Evolutionary conservation across 1,139 yeast species (phyloP).

Genomic region (Suhomyces atakaporum): DNA sequence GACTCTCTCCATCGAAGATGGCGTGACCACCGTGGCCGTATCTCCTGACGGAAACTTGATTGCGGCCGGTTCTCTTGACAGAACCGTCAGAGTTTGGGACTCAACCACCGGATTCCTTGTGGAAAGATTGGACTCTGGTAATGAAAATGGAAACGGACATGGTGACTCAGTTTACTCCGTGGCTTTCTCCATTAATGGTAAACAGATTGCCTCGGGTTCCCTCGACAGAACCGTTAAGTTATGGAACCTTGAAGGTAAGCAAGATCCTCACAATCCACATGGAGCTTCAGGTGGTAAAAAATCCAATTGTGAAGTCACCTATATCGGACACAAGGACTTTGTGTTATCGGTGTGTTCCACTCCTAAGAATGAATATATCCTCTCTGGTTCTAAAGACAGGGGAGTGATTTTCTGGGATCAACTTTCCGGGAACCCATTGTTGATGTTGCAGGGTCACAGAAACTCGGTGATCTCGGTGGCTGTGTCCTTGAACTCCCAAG

Average conservation of each 20-base stretch:
- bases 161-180: conserved; percentile 96
- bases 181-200: conserved; percentile 89
- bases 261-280: conserved; percentile 46
- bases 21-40: conserved; percentile 96
- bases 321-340: conserved; percentile 95
- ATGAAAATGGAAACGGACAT: conserved; percentile 87
- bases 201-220: conserved; percentile 92
- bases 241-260: conserved; percentile 79
- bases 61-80: conserved; percentile 95
- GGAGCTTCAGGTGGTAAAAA: conserved; percentile 34
- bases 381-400: conserved; percentile 95
- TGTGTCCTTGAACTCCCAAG: conserved; percentile 74
- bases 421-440: conserved; percentile 83
- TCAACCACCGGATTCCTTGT: conserved; percentile 90
- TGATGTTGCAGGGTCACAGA: conserved; percentile 96
- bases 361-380: conserved; percentile 87
- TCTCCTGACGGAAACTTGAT: conserved; percentile 93
- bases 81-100: conserved; percentile 97
- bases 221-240: conserved; percentile 94
- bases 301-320: conserved; percentile 85
- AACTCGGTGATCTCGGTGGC: conserved; percentile 95
- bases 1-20: conserved; percentile 91
- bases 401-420: conserved; percentile 98
- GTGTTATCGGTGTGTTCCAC: conserved; percentile 93
- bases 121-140: conserved; percentile 89